These are phyloP conservation scores for Narthecium ossifragum DNA, from an alignment of 106 monocot genomes.

Conservation along the genomic window DNA sequence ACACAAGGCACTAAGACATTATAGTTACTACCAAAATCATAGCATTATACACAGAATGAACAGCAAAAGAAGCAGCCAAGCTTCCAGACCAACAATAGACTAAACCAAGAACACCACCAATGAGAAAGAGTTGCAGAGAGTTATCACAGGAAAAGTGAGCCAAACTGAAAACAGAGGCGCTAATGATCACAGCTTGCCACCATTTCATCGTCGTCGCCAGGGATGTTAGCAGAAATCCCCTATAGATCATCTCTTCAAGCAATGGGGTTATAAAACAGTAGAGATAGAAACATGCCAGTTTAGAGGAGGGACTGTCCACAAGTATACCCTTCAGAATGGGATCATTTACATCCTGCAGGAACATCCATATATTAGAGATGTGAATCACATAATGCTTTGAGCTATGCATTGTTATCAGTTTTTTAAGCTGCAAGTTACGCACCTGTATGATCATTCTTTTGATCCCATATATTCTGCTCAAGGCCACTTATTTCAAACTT, in stretches of 20 bases:
- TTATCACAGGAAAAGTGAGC: constrained; percentile 64
- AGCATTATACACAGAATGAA: constrained; percentile 84
- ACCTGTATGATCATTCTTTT: too few species aligned
- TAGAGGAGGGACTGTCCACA: constrained; percentile 22
- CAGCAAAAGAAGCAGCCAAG: constrained; percentile 40
- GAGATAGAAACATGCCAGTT: constrained; percentile 30
- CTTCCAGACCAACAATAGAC: constrained; percentile 70
- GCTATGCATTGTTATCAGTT: too few species aligned
- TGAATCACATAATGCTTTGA: too few species aligned
- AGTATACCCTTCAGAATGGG: constrained; percentile 70
- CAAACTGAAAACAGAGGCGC: constrained; percentile 48
- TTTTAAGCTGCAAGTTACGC: too few species aligned
- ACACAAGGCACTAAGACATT: constrained; percentile 15
- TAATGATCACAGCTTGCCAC: constrained; percentile 52
- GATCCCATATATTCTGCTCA: too few species aligned
- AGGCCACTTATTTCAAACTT: too few species aligned
- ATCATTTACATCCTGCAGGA: constrained; percentile 65
- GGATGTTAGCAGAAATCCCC: constrained; percentile 69
- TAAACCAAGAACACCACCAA: constrained; percentile 78
- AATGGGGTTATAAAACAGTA: constrained; percentile 64
- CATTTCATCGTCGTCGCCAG: constrained; percentile 47
- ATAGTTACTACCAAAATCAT: constrained; percentile 30
- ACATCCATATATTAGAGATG: too few species aligned
- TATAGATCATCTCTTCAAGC: constrained; percentile 75
- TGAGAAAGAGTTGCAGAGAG: constrained; percentile 57